Conservation (phyloP, 208 protist genomes). For the Crithidia sp. region DNA sequence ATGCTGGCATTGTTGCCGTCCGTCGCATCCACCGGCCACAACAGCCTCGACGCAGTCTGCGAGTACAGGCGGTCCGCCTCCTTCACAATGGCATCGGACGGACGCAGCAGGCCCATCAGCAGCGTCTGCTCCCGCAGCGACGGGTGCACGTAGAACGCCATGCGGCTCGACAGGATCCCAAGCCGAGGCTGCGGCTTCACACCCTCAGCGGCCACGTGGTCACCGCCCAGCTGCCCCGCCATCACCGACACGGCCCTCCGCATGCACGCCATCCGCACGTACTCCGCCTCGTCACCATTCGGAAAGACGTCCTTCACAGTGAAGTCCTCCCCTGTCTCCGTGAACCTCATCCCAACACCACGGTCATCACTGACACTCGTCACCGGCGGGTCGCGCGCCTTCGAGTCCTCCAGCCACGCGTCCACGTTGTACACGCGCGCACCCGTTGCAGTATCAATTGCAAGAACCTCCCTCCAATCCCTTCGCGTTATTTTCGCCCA, state of each 20-base stretch:
- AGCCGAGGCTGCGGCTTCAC: constrained; percentile 6
- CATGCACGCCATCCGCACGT: constrained; percentile 4
- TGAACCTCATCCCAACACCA: neutral
- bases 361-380: neutral
- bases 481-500: neutral
- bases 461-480: constrained; percentile 3
- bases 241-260: neutral
- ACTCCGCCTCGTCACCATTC: neutral
- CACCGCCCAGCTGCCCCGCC: neutral
- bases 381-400: neutral
- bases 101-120: constrained; percentile 24
- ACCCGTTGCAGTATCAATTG: neutral
- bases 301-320: constrained; percentile 4
- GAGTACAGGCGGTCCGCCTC: constrained; percentile 17
- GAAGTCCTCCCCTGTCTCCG: neutral
- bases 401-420: constrained; percentile 11
- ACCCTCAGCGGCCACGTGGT: neutral
- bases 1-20: neutral
- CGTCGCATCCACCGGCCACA: neutral
- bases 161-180: constrained; percentile 10
- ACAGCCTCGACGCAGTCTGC: neutral
- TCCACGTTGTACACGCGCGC: constrained; percentile 5
- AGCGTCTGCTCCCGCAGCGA: constrained; percentile 17
- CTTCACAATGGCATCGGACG: neutral
- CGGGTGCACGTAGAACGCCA: constrained; percentile 11